Conservation (phyloP, 2,329 filamentous ascomycete genomes). For the Penicillium sp. region DNA sequence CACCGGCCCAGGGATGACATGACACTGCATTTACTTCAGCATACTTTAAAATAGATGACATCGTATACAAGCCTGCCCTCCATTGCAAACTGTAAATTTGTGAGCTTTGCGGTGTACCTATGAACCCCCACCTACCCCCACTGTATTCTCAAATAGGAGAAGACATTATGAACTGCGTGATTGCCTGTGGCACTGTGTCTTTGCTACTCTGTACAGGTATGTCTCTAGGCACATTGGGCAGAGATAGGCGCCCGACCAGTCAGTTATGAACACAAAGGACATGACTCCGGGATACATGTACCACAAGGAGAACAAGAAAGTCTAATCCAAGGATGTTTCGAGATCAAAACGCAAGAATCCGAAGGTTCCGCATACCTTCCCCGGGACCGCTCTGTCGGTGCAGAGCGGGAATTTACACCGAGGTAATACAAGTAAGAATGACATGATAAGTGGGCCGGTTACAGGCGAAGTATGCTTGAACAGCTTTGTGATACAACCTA, state of each 20-base stretch:
- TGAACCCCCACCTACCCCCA: constrained; percentile 1
- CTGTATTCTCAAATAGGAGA: constrained; percentile 15
- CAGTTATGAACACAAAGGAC: constrained; percentile 6
- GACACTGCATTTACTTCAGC: background rate
- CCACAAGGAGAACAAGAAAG: constrained; percentile 19
- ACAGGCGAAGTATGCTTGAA: constrained; percentile 12
- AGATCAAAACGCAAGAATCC: constrained; percentile 26
- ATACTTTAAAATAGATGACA: constrained; percentile 2
- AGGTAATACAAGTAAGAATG: constrained; percentile 14
- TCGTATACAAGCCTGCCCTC: constrained; percentile 11
- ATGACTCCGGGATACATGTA: constrained; percentile 4
- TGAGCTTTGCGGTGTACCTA: constrained; percentile 8
- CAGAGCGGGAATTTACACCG: constrained; percentile 17
- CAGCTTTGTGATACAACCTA: background rate
- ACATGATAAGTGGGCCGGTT: constrained; percentile 9
- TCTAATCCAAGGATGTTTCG: constrained; percentile 14
- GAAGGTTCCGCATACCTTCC: constrained; percentile 30
- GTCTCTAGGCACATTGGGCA: constrained; percentile 12
- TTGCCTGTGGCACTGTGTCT: constrained; percentile 21
- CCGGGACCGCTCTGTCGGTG: constrained; percentile 31
- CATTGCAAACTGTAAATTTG: background rate
- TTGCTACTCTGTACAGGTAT: background rate
- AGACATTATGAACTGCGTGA: constrained; percentile 23
- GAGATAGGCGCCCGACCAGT: constrained; percentile 16
- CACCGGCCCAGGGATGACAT: constrained; percentile 17